A percentile compares a stretch with the other conserved stretches of the same genome.
Evolutionary conservation across 441 rosid genomes (phyloP).

Genomic region (Populus hybrid): DNA sequence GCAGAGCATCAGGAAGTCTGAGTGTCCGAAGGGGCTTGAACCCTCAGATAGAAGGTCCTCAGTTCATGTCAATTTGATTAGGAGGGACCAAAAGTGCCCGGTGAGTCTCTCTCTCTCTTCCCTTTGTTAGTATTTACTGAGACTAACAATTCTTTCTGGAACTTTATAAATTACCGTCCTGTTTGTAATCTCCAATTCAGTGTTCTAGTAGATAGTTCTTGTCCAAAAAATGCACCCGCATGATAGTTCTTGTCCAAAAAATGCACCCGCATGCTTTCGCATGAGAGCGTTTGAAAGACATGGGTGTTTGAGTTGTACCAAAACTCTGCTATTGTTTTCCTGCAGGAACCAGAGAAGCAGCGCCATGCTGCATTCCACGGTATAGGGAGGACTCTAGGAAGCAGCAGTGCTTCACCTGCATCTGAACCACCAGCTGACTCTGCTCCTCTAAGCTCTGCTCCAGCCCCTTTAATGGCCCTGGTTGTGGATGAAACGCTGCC

Average conservation of each 20-base stretch:
- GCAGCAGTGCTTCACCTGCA: slow-evolving; percentile 42
- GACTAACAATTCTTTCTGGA: background rate
- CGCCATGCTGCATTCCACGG: slow-evolving; percentile 71
- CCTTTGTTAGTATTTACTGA: background rate
- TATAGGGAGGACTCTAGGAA: slow-evolving; percentile 26
- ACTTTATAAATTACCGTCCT: background rate
- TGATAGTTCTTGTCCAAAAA: background rate
- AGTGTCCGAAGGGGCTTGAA: slow-evolving; percentile 97
- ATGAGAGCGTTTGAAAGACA: too few species aligned
- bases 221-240: background rate
- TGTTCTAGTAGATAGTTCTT: background rate
- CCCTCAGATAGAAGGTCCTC: slow-evolving; percentile 75
- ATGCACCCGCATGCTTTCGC: background rate
- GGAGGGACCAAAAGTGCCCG: slow-evolving; percentile 72
- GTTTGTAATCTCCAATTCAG: background rate
- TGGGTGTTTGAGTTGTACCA: too few species aligned
- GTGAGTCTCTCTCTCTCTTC: slow-evolving; percentile 36
- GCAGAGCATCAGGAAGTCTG: slow-evolving; percentile 91
- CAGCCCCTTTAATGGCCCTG: slow-evolving; percentile 30
- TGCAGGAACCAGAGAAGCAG: slow-evolving; percentile 67
- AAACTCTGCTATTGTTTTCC: background rate
- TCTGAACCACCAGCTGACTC: slow-evolving; percentile 31
- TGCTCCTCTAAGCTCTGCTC: slow-evolving; percentile 24
- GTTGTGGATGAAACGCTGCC: slow-evolving; percentile 66
- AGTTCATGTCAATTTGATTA: slow-evolving; percentile 83